Base-by-base conservation (phyloP, 345 rosid genomes). In the Nasturtium officinale region DNA sequence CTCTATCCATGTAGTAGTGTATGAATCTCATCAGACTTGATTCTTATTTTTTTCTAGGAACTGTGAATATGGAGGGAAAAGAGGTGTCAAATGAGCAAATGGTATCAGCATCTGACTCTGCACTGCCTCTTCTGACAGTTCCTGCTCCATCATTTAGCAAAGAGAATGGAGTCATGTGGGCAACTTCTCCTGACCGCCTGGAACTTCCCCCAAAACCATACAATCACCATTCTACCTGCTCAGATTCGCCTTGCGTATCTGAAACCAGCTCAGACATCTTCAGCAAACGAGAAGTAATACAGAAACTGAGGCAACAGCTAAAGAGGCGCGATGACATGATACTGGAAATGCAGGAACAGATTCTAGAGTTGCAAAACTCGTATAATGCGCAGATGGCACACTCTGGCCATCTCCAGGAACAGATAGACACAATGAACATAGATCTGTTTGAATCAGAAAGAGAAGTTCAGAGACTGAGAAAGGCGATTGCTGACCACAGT, bases 321-420 rank as follows among this genome's bases (percentile, higher is more conserved):
- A 95, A 91, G 88, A 88, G 97, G 82, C 87, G 97, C 29, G 98
- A 91, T 65, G 98, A 91, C 48, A 87, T 95, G 99, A 83, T 90
- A 61, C 78, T 88, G 50, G 97, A 91, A 83, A 95, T 95, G 99
- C 98, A 95, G 77, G 99, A 90, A 70, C 99, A 91, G 83, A 87
- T 90, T 9, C 9, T 81, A 38, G 94, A 86, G 79, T 73, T 85
- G 77, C 94, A 88, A 82, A 95, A 85, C 80, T 95, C 98, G 3
- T 79, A 81, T 21, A 85, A 78, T 58, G 73, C 90, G 12, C 96
- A 91, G 79, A 42, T 83, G 69, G 76, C 85, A 16, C 89, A 84
- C 63, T 86, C 98, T 23, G 81, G 79, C 55, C 87, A 86, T 62
- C 80, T 91, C 83, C 98, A 86, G 76, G 81, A 82, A 37, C 99